Evolutionary conservation across 192 early-diverging fungal genomes (phyloP).

Genomic region (Backusella psychrophila): DNA sequence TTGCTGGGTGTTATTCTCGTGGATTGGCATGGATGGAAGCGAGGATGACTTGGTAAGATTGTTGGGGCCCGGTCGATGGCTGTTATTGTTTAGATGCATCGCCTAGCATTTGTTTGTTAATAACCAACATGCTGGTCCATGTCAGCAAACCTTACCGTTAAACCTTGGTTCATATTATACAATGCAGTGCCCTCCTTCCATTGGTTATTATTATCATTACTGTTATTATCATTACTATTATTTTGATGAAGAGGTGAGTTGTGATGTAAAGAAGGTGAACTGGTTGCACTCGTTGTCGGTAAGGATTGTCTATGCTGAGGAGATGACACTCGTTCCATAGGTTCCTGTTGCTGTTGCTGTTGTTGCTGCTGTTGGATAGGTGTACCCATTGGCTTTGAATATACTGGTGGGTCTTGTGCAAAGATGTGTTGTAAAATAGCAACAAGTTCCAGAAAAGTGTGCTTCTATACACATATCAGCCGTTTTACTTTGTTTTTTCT

Average conservation of each 20-base stretch:
- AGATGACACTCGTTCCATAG: neutral
- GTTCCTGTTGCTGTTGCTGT: constrained; percentile 18
- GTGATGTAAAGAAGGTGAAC: neutral
- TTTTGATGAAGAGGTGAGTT: neutral
- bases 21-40: constrained; percentile 5
- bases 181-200: constrained; percentile 10
- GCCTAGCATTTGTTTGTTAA: neutral
- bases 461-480: constrained; percentile 14
- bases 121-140: neutral
- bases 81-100: neutral
- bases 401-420: constrained; percentile 73
- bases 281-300: neutral
- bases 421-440: constrained; percentile 68
- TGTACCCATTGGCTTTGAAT: constrained; percentile 43
- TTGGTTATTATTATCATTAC: neutral
- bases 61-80: too few relatives aligned
- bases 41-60: neutral
- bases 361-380: constrained; percentile 17
- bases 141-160: constrained; percentile 1
- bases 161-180: constrained; percentile 11
- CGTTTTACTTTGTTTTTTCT: neutral
- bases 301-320: constrained; percentile 16
- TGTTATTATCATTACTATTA: too few relatives aligned
- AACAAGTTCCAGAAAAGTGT: constrained; percentile 54
- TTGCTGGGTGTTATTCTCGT: constrained; percentile 32